Evolutionary conservation across 495 filamentous ascomycete species (phyloP).

Genomic region (Aspergillus saccharolyticus): DNA sequence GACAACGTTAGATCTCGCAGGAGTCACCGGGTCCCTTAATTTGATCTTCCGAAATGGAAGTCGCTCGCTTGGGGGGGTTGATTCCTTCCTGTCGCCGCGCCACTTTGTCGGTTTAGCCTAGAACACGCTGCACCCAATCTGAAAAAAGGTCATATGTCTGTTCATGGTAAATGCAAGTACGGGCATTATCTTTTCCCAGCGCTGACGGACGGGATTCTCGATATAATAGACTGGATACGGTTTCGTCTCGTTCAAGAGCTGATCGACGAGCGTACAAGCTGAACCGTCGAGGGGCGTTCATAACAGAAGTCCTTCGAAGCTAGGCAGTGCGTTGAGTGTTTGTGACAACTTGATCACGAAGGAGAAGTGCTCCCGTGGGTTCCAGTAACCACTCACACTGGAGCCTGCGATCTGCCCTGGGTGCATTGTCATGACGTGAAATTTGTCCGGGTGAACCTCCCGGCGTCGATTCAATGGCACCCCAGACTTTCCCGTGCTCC

Average conservation of each 20-base stretch:
- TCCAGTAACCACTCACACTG: slow-evolving; percentile 47
- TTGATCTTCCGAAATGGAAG: too few relatives aligned
- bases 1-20: too few relatives aligned
- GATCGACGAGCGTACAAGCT: not conserved
- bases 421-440: slow-evolving; percentile 32
- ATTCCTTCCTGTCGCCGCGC: slow-evolving; percentile 10
- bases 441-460: slow-evolving; percentile 24
- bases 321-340: slow-evolving; percentile 33
- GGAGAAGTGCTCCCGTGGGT: slow-evolving; percentile 44
- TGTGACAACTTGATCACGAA: slow-evolving; percentile 33
- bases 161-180: slow-evolving; percentile 34
- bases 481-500: slow-evolving; percentile 46
- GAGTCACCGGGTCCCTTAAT: too few relatives aligned
- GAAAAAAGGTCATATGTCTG: slow-evolving; percentile 37
- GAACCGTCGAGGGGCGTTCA: slow-evolving; percentile 9
- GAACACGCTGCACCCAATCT: slow-evolving; percentile 44
- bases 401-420: slow-evolving; percentile 50
- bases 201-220: slow-evolving; percentile 49
- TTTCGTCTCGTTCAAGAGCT: not conserved
- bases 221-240: slow-evolving; percentile 43
- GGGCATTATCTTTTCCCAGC: slow-evolving; percentile 38
- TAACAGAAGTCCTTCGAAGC: slow-evolving; percentile 25
- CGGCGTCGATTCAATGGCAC: slow-evolving; percentile 20
- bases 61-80: too few relatives aligned
- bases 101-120: not conserved